Evolutionary conservation across 139 green algal species (phyloP), one percentile per base, ranked within the genome.

Genomic region (Medakamo hakoo): DNA sequence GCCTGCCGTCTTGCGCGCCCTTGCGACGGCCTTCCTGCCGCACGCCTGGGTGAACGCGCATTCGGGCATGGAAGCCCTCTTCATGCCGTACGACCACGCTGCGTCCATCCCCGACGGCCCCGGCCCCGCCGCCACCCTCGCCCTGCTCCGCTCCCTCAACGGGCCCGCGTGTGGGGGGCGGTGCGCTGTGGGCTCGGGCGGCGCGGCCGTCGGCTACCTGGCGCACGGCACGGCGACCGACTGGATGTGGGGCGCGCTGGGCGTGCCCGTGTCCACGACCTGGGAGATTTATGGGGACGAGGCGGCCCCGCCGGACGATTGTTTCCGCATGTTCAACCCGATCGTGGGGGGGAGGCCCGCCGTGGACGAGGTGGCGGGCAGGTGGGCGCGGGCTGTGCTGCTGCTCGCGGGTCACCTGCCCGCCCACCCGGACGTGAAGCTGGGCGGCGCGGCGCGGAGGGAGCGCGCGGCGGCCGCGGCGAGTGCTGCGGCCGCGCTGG

Each of bases 301-400:
- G 3, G 59, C 52, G 21, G 90, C 87, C 21, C 55, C 75, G 24
- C 90, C 83, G 60, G 59, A 89, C 21, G 92, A 98, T 65, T 98
- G 92, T 72, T 98, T 95, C 77, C 68, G 78, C 23, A 95, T 95
- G 85, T 98, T 98, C 78, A 98, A 98, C 77, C 92, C 92, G 2
- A 29, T 88, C 4, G 76, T 63, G 0, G 56, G 71, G 48, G 26
- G 74, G 20, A 52, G 19, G 2, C n/a, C n/a, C n/a, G n/a, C n/a
- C n/a, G 71, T 87, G 31, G 62, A 87, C 3, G 68, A 23, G 18
- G 64, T 79, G 4, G 67, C 80, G 4, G 60, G 59, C 18, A 30
- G 67, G 5, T 94, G 86, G 86, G 60, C 84, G 1, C 66, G 71
- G 3, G 78, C 81, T 14, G 63, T 85, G 2, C 66, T 94, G 18